These are phyloP conservation scores for Przewalskia tangutica DNA, from an alignment of 257 asterid species.

Conservation along the genomic window DNA sequence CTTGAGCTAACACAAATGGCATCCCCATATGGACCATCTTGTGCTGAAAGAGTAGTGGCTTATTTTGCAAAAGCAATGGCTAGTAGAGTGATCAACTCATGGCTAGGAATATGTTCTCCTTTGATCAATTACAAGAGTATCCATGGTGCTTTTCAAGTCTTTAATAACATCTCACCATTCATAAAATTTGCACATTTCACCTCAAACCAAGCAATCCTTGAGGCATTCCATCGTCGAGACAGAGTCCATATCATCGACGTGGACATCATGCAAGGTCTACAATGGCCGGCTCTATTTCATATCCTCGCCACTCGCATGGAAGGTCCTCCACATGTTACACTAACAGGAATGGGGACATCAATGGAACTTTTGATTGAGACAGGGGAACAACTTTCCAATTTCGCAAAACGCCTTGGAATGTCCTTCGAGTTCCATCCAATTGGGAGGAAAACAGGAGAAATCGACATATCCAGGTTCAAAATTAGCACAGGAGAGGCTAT, in stretches of 20 bases:
- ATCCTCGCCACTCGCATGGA: slow-evolving; percentile 57
- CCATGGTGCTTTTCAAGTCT: slow-evolving; percentile 52
- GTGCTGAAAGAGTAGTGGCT: slow-evolving; percentile 64
- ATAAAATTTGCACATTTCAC: slow-evolving; percentile 69
- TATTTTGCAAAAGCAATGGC: slow-evolving; percentile 69
- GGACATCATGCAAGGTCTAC: slow-evolving; percentile 76
- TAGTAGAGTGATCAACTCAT: slow-evolving; percentile 62
- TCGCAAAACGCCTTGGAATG: slow-evolving; percentile 56
- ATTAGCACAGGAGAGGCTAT: slow-evolving; percentile 39
- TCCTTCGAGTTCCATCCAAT: slow-evolving; percentile 55
- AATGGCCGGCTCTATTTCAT: slow-evolving; percentile 81
- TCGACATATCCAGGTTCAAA: slow-evolving; percentile 29
- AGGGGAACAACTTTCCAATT: slow-evolving; percentile 48
- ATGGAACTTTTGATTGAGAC: slow-evolving; percentile 47
- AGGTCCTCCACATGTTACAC: slow-evolving; percentile 59
- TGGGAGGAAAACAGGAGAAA: slow-evolving; percentile 40
- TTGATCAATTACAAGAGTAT: slow-evolving; percentile 26
- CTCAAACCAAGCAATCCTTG: slow-evolving; percentile 71
- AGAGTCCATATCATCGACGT: slow-evolving; percentile 62
- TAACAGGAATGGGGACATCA: slow-evolving; percentile 65
- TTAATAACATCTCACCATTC: slow-evolving; percentile 55
- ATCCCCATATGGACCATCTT: slow-evolving; percentile 42
- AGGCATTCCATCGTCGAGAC: slow-evolving; percentile 38
- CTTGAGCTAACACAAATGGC: slow-evolving; percentile 60
- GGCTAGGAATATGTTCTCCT: slow-evolving; percentile 59